These are phyloP conservation scores for Cylindrotheca closterium DNA, from an alignment of 108 stramenopile genomes.

Conservation along the genomic window DNA sequence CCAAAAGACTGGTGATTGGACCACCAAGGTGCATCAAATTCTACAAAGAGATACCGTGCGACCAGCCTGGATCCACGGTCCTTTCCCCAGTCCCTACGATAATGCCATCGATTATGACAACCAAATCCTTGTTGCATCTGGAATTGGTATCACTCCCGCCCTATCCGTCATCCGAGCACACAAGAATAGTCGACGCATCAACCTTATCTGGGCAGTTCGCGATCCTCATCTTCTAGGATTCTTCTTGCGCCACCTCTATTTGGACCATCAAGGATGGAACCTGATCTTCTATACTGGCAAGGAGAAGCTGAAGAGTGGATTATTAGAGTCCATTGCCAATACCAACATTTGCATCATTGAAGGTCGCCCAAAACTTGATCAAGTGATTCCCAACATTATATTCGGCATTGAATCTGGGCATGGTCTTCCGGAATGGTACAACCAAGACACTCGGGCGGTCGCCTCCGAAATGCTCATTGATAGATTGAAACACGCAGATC, in stretches of 20 bases:
- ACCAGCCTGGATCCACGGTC: slow-evolving; percentile 49
- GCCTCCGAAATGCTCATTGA: slow-evolving; percentile 11
- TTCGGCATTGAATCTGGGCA: slow-evolving; percentile 32
- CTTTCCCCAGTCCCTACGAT: slow-evolving; percentile 49
- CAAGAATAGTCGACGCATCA: slow-evolving; percentile 38
- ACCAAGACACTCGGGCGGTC: background rate
- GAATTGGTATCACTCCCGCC: slow-evolving; percentile 53
- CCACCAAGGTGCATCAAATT: slow-evolving; percentile 31
- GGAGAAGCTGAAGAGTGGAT: background rate
- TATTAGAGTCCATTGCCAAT: slow-evolving; percentile 13
- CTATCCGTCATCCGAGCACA: slow-evolving; percentile 40
- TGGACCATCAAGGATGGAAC: slow-evolving; percentile 44
- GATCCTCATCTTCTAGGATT: slow-evolving; percentile 48
- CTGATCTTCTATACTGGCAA: slow-evolving; percentile 61
- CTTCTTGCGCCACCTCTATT: slow-evolving; percentile 40
- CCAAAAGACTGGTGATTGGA: slow-evolving; percentile 50
- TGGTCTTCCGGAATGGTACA: slow-evolving; percentile 32
- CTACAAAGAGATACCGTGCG: slow-evolving; percentile 36
- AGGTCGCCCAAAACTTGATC: slow-evolving; percentile 31
- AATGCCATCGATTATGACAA: slow-evolving; percentile 44
- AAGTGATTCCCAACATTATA: slow-evolving; percentile 38
- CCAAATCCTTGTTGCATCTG: slow-evolving; percentile 41
- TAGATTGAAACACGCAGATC: background rate
- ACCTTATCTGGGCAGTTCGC: slow-evolving; percentile 48
- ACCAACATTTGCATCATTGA: slow-evolving; percentile 34